Evolutionary conservation across 495 filamentous ascomycete species (phyloP).

Genomic region (Annulohypoxylon bovei): DNA sequence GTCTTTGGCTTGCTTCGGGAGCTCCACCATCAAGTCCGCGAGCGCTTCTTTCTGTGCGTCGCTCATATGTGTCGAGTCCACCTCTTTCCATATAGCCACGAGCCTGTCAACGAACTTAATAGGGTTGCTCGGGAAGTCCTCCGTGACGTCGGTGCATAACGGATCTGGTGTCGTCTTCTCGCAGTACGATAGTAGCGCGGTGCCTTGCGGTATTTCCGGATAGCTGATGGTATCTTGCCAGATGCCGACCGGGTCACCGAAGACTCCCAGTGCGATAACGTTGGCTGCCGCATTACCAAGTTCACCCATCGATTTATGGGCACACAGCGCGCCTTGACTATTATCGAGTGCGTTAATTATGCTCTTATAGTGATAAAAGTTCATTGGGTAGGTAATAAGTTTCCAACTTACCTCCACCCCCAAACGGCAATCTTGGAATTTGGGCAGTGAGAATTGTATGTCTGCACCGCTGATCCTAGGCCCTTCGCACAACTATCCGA

Average conservation of each 20-base stretch:
- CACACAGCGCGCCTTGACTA: conserved; percentile 42
- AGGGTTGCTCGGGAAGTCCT: conserved; percentile 26
- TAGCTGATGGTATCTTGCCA: conserved; percentile 35
- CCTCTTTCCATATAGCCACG: conserved; percentile 29
- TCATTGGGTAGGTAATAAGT: neutral
- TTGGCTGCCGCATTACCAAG: conserved; percentile 20
- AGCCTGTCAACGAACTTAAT: conserved; percentile 24
- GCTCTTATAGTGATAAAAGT: neutral
- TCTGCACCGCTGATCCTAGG: conserved; percentile 23
- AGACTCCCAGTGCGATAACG: conserved; percentile 39
- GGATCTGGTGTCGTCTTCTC: conserved; percentile 32
- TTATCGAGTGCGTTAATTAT: neutral
- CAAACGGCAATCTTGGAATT: conserved; percentile 33
- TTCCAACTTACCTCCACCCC: conserved; percentile 41
- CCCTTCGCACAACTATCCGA: conserved; percentile 33
- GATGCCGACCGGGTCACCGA: conserved; percentile 34
- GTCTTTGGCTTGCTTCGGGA: conserved; percentile 31
- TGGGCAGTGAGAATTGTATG: conserved; percentile 31
- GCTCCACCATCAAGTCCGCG: conserved; percentile 15
- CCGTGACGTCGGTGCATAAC: conserved; percentile 25
- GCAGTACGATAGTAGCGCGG: conserved; percentile 34
- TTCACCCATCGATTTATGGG: conserved; percentile 32
- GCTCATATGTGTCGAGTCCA: conserved; percentile 36
- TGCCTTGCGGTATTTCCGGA: conserved; percentile 20
- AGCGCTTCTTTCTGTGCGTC: conserved; percentile 34